Evolutionary conservation across 2,329 filamentous ascomycete species (phyloP).

Genomic region (Aureobasidium namibiae): DNA sequence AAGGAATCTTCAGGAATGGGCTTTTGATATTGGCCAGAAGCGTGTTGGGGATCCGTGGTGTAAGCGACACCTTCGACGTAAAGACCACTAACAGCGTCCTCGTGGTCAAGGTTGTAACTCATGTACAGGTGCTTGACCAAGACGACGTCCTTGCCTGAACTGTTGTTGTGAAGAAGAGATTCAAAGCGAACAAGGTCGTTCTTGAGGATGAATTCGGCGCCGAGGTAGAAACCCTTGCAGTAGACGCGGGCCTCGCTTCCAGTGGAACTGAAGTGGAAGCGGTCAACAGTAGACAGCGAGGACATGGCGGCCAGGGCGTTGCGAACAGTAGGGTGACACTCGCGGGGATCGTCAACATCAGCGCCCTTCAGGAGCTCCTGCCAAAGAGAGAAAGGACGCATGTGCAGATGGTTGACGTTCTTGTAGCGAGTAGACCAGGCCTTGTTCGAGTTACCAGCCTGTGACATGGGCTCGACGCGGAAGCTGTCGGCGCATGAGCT

Average conservation of each 20-base stretch:
- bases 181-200: slow-evolving; percentile 48
- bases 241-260: slow-evolving; percentile 49
- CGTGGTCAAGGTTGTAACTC: slow-evolving; percentile 37
- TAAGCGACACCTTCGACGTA: slow-evolving; percentile 45
- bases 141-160: slow-evolving; percentile 11
- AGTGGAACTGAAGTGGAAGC: slow-evolving; percentile 42
- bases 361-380: slow-evolving; percentile 39
- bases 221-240: slow-evolving; percentile 47
- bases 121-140: slow-evolving; percentile 40
- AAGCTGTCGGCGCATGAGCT: slow-evolving; percentile 35
- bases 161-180: slow-evolving; percentile 13
- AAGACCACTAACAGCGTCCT: slow-evolving; percentile 37
- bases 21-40: slow-evolving; percentile 19
- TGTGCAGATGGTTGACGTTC: slow-evolving; percentile 47
- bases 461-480: slow-evolving; percentile 48
- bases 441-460: slow-evolving; percentile 41
- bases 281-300: slow-evolving; percentile 45
- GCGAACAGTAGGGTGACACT: slow-evolving; percentile 46
- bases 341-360: slow-evolving; percentile 24
- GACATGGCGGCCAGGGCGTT: slow-evolving; percentile 47
- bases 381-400: slow-evolving; percentile 49
- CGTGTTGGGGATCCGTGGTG: slow-evolving; percentile 29
- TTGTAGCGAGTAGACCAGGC: slow-evolving; percentile 44
- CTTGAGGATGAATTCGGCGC: slow-evolving; percentile 45
- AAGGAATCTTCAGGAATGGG: background rate